Conservation (phyloP, 1,139 yeast genomes). For the Candida dubliniensis region DNA sequence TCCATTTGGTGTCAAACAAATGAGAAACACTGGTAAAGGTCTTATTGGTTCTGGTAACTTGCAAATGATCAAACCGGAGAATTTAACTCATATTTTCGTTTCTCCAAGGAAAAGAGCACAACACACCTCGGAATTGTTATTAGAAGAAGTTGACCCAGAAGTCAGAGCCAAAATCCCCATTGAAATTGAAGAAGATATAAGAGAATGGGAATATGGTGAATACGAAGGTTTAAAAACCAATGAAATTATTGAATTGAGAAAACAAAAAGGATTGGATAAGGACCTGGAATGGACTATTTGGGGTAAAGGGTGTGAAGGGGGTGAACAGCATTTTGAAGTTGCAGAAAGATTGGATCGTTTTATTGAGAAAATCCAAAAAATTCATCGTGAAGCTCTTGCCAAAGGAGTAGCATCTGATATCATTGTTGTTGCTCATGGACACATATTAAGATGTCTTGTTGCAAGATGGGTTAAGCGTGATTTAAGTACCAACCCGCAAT, state of each 20-base stretch:
- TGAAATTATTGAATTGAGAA: constrained; percentile 63
- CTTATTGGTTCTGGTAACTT: constrained; percentile 55
- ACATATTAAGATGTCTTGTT: constrained; percentile 83
- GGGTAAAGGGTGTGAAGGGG: constrained; percentile 91
- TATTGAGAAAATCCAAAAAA: constrained; percentile 57
- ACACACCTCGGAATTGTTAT: constrained; percentile 63
- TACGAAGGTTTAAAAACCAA: constrained; percentile 80
- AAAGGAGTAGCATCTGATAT: constrained; percentile 64
- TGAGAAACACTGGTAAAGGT: constrained; percentile 69
- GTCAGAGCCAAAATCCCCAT: constrained; percentile 43
- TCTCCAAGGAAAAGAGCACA: constrained; percentile 83
- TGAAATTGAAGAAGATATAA: constrained; percentile 62
- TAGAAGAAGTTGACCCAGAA: constrained; percentile 50
- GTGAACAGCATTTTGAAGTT: constrained; percentile 69
- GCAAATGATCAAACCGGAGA: constrained; percentile 62
- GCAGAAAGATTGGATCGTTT: constrained; percentile 68
- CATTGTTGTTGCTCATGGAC: constrained; percentile 89
- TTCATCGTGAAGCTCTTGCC: constrained; percentile 63
- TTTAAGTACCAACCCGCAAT: constrained; percentile 68
- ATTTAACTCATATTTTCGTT: constrained; percentile 63
- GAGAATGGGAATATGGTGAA: constrained; percentile 97
- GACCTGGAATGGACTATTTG: constrained; percentile 75
- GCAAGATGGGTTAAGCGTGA: constrained; percentile 77
- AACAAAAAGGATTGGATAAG: constrained; percentile 54
- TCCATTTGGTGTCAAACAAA: constrained; percentile 72